Evolutionary conservation across 371 early-diverging fungal species (phyloP).

Genomic region (Neoconidiobolus thromboides): DNA sequence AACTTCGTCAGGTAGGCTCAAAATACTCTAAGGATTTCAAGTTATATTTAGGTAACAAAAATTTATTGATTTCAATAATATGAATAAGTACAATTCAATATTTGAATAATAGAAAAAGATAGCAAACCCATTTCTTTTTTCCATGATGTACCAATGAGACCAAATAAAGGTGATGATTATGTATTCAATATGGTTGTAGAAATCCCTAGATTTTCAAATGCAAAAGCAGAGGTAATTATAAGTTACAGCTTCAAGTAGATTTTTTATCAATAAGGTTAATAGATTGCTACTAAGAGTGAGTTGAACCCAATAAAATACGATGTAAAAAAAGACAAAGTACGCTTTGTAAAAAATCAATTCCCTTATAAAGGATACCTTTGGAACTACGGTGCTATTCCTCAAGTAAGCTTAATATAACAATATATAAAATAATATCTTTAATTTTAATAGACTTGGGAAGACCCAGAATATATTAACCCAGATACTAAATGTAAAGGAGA

Average conservation of each 20-base stretch:
- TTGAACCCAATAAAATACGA: constrained; percentile 99
- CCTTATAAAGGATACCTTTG: constrained; percentile 99
- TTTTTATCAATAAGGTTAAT: not conserved
- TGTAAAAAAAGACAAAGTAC: constrained; percentile 93
- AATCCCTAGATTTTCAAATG: constrained; percentile 99
- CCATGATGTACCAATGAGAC: constrained; percentile 96
- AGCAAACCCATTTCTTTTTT: constrained; percentile 78
- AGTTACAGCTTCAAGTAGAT: not conserved
- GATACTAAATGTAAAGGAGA: constrained; percentile 88
- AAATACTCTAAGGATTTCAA: too few species aligned
- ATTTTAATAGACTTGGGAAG: constrained; percentile 87
- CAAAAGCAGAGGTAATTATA: constrained; percentile 89
- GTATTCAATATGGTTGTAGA: constrained; percentile 95
- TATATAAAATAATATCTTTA: not conserved
- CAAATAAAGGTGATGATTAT: constrained; percentile 43
- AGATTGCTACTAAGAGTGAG: constrained; percentile 76
- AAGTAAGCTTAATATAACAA: constrained; percentile 20
- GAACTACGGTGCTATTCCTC: constrained; percentile 99
- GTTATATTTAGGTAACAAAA: too few species aligned
- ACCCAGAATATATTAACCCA: constrained; percentile 63
- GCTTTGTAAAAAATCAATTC: constrained; percentile 97
- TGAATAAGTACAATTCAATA: too few species aligned
- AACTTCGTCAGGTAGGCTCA: too few species aligned
- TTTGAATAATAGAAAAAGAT: constrained; percentile 26
- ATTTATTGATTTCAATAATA: too few species aligned